Evolutionary conservation across 2,329 filamentous ascomycete species (phyloP).

Genomic region (Verticillium klebahnii): DNA sequence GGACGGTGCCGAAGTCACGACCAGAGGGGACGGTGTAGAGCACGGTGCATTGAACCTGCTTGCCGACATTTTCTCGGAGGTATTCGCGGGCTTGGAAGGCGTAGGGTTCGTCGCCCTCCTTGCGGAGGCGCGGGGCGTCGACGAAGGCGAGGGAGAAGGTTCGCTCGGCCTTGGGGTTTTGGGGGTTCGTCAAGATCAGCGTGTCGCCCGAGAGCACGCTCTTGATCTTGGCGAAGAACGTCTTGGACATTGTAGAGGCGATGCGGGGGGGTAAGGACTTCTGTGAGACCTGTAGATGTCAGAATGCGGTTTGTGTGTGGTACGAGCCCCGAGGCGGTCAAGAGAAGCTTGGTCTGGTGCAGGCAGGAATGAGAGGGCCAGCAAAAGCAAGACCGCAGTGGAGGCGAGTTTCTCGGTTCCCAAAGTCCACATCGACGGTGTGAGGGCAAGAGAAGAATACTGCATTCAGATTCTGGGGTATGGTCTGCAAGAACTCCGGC

Average conservation of each 20-base stretch:
- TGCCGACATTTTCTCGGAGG: conserved; percentile 80
- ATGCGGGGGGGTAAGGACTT: neutral
- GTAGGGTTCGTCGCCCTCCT: conserved; percentile 88
- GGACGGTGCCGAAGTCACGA: conserved; percentile 81
- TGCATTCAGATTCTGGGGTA: no score
- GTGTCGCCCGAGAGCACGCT: conserved; percentile 93
- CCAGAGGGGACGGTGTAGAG: conserved; percentile 84
- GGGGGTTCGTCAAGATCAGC: conserved; percentile 74
- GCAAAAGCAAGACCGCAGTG: neutral
- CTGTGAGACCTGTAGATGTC: neutral
- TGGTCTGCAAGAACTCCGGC: neutral
- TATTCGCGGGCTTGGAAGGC: conserved; percentile 95
- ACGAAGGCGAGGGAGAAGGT: conserved; percentile 90
- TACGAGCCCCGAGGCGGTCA: neutral
- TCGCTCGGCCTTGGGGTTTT: conserved; percentile 78
- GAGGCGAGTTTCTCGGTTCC: neutral
- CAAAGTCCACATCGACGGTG: no score
- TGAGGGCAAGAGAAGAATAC: no score
- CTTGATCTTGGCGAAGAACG: conserved; percentile 75
- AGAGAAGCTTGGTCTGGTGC: neutral
- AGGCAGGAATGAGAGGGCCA: neutral
- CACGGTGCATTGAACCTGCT: conserved; percentile 77
- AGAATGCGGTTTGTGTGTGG: neutral
- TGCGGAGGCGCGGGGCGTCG: conserved; percentile 76
- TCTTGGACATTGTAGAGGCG: conserved; percentile 40